Base-by-base conservation (phyloP, 2,329 filamentous ascomycete genomes). In the Amylocarpus encephaloides region DNA sequence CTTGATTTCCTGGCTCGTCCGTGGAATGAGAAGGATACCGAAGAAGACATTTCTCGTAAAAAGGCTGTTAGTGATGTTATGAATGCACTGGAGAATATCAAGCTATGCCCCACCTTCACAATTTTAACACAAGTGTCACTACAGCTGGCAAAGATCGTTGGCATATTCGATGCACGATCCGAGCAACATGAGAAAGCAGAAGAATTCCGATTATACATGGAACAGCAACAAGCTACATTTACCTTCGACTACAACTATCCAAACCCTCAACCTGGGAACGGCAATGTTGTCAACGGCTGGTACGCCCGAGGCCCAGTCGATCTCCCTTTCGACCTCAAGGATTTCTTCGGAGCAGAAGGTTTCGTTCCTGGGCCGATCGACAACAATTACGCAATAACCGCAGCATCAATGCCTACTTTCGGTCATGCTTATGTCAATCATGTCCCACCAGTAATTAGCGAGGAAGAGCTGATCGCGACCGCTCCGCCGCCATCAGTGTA, bases 91-190 rank as follows among this genome's bases (percentile, higher is more conserved):
- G 56, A 60, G 33, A 54, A 58, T 12, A 33, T 59, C 16, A 61
- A 59, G 19, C 54, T 65, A 2, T 64, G 59, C 39, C 58, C 58
- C 7, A 62, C 62, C 5, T 64, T 62, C 34, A 58, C 51, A 2
- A 57, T 65, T 30, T 45, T 65, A 11, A 63, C 57, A 1, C 61
- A 62, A 46, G 62, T 65, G 1, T 48, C 58, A 3, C 42, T 62
- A 4, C 62, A 65, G 49, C 55, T 65, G 4, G 61, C 62, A 5
- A 62, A 65, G 48, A 65, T 65, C 29, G 62, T 63, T 3, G 61
- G 59, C 0, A 62, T 65, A 36, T 58, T 65, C 39, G 62, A 65
- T 36, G 49, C 52, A 2, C 38, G 46, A 29, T 49, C 52, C 11
- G 50, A 53, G 13, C 36, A 50, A 32, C 48, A 49, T 6, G 52